Base-by-base conservation (phyloP, 2,329 filamentous ascomycete genomes). In the Talaromyces sp. region DNA sequence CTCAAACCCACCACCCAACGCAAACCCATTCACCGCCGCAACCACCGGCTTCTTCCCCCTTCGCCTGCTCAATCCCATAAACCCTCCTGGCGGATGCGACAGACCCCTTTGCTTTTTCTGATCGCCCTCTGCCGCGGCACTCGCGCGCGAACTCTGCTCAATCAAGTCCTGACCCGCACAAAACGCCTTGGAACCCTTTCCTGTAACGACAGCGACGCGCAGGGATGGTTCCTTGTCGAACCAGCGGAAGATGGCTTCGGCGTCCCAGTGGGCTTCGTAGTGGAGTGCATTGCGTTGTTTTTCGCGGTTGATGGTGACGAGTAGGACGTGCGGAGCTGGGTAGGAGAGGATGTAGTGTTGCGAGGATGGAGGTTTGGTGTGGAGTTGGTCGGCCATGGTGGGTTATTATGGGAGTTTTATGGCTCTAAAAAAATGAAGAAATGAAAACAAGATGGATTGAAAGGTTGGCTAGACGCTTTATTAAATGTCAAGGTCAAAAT, bases 1-100 rank as follows among this genome's bases (percentile, higher is more conserved):
- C 77, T 93, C 90, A 75, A 89, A 87, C 2, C 89, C 90, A 56
- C 90, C 90, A 43, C 90, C 90, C 38, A 90, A 80, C 51, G 88
- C 89, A 31, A 89, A 77, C 1, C 90, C 90, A 69, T 92, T 90
- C n/a, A 92, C 87, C 0, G 90, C 90, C 1, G 86, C 88, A 27
- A 93, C 81, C 54, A 93, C 80, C 1, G 90, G 90, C 69, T 93
- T 93, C 74, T 84, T 85, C 0, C 85, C 85, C 12, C 71, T 71
- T 12, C 85, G 75, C 46, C 81, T 75, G 46, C 81, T 83, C 14
- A 88, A 68, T 0, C 83, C 85, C 41, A 75, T 80, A 66, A 85
- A 84, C 0, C 84, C 85, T 1, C 73, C 72, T 1, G 74, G 59
- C 1, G 81, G 80, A 63, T 80, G 79, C 57, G 55, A 19, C n/a